Percentiles rank a stretch among this genome's conserved stretches.
Conservation (phyloP, 495 filamentous ascomycete genomes). For the Tirmania nivea region DNA sequence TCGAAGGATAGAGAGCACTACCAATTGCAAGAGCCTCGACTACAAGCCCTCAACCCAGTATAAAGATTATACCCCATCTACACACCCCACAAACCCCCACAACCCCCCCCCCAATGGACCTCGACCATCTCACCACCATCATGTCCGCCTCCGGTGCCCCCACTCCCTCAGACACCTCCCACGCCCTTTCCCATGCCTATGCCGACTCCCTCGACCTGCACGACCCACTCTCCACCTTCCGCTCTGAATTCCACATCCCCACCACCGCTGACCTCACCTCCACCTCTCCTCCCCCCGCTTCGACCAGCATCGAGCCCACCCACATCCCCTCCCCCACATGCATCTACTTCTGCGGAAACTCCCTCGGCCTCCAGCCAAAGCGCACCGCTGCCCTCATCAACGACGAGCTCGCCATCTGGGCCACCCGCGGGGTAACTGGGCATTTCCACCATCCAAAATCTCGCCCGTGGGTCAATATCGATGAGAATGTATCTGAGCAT, state of each 20-base stretch:
- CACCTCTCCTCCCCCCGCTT: background rate
- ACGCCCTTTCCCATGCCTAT: slow-evolving; percentile 26
- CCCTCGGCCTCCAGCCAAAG: slow-evolving; percentile 71
- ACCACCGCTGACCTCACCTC: slow-evolving; percentile 42
- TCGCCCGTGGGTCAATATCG: slow-evolving; percentile 61
- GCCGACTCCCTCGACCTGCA: slow-evolving; percentile 42
- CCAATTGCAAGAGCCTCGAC: too few relatives aligned
- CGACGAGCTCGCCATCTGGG: slow-evolving; percentile 69
- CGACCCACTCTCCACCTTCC: slow-evolving; percentile 45
- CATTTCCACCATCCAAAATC: slow-evolving; percentile 72
- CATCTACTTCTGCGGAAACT: slow-evolving; percentile 94
- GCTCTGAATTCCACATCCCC: slow-evolving; percentile 66
- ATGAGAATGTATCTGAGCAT: slow-evolving; percentile 43
- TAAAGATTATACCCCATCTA: too few relatives aligned
- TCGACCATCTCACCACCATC: background rate
- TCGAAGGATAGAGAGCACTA: too few relatives aligned
- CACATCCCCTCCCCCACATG: slow-evolving; percentile 23
- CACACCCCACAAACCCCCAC: too few relatives aligned
- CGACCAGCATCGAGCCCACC: slow-evolving; percentile 14
- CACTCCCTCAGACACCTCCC: slow-evolving; percentile 4
- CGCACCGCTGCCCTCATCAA: slow-evolving; percentile 46
- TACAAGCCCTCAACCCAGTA: too few relatives aligned
- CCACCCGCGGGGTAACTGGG: slow-evolving; percentile 75
- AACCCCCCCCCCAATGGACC: background rate
- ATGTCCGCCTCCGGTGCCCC: slow-evolving; percentile 8